Evolutionary conservation across 2,329 filamentous ascomycete genomes (phyloP), one percentile per base, ranked within the genome.

Genomic region (Diaporthe citri): DNA sequence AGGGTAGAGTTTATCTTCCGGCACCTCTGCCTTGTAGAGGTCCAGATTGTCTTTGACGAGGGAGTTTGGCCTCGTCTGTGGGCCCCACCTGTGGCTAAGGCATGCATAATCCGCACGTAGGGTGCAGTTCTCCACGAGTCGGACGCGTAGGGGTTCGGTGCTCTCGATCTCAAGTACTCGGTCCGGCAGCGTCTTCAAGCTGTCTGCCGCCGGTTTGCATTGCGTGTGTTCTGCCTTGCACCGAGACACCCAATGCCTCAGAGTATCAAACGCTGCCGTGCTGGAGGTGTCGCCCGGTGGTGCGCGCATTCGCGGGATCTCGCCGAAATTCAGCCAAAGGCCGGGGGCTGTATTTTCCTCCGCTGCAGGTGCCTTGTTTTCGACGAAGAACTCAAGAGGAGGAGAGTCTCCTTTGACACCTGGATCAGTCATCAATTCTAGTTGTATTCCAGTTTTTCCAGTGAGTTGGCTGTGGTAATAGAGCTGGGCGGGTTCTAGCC

Each of bases 201-300:
- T 3, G 7, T 57, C 4, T 17, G 7, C 15, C 5, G 36, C 17
- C 4, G 20, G 5, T 8, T 46, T 2, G 28, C 52, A 71, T 1
- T 6, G 41, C 3, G 3, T 7, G 28, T 59, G 69, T 5, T 48
- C 10, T 12, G 17, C 17, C 15, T 28, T 7, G 39, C 69, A 71
- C 2, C 13, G n/a, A 46, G 13, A 39, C 2, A 60, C 51, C 69
- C 69, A 71, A 12, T n/a, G 12, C 20, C 51, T 48, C 17, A 71
- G 13, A 10, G 36, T 71, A 28, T n/a, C 15, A 22, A 71, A 71
- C 2, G 69, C 69, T 39, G 46, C 25, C 7, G 1, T 15, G 41
- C 69, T 71, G 3, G 69, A 71, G 22, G 69, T 71, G 15, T 62
- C 59, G 7, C 36, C n/a, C 4, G 59, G 43, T 28, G 59, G 36